Evolutionary conservation across 2,329 filamentous ascomycete species (phyloP).

Genomic region (Penicillium sp.): DNA sequence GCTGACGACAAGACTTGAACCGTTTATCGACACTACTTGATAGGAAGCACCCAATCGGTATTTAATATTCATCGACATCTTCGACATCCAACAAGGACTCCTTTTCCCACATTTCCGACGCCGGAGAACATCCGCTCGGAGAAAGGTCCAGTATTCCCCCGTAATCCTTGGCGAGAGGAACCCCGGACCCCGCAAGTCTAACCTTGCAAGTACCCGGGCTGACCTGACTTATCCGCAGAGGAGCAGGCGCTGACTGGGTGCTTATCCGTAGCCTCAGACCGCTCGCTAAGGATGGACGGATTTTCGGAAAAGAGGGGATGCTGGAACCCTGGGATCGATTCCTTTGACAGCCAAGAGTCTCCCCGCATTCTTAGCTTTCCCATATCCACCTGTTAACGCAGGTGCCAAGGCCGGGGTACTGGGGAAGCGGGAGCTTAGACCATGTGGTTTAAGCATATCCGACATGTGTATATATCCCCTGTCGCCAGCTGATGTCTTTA

Average conservation of each 20-base stretch:
- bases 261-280: neutral
- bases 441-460: neutral
- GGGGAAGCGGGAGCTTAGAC: neutral
- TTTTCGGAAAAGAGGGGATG: neutral
- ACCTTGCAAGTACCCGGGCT: neutral
- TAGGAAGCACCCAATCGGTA: neutral
- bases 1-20: neutral
- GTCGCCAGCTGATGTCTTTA: neutral
- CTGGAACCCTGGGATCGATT: neutral
- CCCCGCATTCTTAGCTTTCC: conserved; percentile 10
- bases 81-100: neutral
- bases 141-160: neutral
- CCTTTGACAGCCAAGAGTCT: conserved; percentile 4
- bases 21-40: neutral
- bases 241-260: neutral
- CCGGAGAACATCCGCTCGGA: neutral
- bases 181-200: neutral
- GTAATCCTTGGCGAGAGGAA: neutral
- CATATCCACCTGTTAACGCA: neutral
- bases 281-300: neutral
- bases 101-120: neutral
- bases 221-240: neutral
- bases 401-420: conserved; percentile 11
- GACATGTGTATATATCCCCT: conserved; percentile 9
- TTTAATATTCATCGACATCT: neutral